A percentile compares a stretch with the other conserved stretches of the same genome.
Evolutionary conservation across 116 monocot genomes (phyloP).

Genomic region (Phalaenopsis hybrid): DNA sequence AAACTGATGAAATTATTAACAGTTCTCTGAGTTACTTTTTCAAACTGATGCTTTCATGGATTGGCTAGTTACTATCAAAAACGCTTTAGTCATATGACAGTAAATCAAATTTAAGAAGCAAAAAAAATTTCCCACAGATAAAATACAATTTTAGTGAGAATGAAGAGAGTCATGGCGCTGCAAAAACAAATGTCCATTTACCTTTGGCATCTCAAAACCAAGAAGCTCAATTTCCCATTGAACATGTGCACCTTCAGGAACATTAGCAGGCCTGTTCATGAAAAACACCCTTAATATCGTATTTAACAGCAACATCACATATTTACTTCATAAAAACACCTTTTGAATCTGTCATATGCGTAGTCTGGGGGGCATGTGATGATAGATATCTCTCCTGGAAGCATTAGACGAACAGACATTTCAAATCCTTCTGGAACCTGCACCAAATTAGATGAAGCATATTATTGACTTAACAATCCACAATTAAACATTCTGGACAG

Average conservation of each 20-base stretch:
- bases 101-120: background rate
- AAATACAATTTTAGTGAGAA: background rate
- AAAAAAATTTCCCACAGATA: background rate
- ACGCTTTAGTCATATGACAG: background rate
- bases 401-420: slow-evolving; percentile 90
- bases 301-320: background rate
- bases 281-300: background rate
- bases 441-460: slow-evolving; percentile 2
- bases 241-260: slow-evolving; percentile 88
- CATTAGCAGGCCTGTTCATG: slow-evolving; percentile 52
- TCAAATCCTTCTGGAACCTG: slow-evolving; percentile 96
- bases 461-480: background rate
- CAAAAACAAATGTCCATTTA: slow-evolving; percentile 13
- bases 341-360: slow-evolving; percentile 92
- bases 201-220: slow-evolving; percentile 96
- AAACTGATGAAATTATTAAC: background rate
- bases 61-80: background rate
- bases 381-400: slow-evolving; percentile 79
- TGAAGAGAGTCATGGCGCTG: background rate
- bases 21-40: background rate
- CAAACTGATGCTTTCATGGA: background rate
- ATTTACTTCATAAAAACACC: slow-evolving; percentile 19
- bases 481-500: background rate
- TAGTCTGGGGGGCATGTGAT: slow-evolving; percentile 96
- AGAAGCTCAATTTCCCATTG: slow-evolving; percentile 94